Conservation (phyloP, 257 asterid species). For the Phtheirospermum japonicum region DNA sequence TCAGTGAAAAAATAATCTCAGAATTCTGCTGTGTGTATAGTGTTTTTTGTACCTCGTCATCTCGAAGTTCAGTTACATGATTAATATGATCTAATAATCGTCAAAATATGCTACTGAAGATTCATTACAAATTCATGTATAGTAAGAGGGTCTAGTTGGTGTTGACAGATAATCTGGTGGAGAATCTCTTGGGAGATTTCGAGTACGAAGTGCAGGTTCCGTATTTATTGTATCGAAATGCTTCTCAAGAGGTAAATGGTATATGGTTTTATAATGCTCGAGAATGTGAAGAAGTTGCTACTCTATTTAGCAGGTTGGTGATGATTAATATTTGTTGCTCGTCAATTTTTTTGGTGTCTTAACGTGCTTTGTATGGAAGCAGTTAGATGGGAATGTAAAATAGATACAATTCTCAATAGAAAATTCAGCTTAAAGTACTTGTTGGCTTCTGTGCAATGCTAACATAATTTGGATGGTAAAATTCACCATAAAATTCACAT, state of each 20-base stretch:
- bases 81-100: neutral
- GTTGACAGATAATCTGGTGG: conserved; percentile 83
- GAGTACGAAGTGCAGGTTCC: conserved; percentile 93
- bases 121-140: conserved; percentile 9
- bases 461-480: neutral
- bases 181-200: conserved; percentile 88
- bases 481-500: conserved; percentile 20
- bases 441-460: neutral
- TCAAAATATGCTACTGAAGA: conserved; percentile 7
- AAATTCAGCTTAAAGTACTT: conserved; percentile 8
- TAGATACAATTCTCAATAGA: conserved; percentile 3
- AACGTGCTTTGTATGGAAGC: conserved; percentile 3
- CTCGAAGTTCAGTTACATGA: conserved; percentile 1
- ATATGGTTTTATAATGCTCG: conserved; percentile 88
- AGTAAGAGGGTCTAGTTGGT: conserved; percentile 24
- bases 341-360: neutral
- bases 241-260: conserved; percentile 89
- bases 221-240: conserved; percentile 74
- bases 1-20: neutral
- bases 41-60: neutral
- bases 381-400: conserved; percentile 11
- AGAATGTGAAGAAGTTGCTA: conserved; percentile 89
- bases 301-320: conserved; percentile 70
- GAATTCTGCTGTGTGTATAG: neutral
- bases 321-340: conserved; percentile 16